These are phyloP conservation scores for Camelina neglecta DNA, from an alignment of 345 rosid genomes.

Conservation along the genomic window DNA sequence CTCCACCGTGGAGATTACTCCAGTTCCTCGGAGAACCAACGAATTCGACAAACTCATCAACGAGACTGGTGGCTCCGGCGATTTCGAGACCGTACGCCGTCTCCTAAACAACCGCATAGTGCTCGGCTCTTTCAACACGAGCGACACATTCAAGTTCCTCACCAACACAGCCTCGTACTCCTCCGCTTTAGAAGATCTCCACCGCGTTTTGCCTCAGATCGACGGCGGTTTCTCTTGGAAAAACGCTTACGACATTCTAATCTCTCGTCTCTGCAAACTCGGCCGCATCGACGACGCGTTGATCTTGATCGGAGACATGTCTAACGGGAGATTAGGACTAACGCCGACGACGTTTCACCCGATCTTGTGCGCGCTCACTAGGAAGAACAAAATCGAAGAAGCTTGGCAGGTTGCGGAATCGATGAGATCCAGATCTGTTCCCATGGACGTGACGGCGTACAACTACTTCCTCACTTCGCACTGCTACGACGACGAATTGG, in stretches of 20 bases:
- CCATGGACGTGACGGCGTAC: slow-evolving; percentile 56
- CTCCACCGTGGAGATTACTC: slow-evolving; percentile 38
- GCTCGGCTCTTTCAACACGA: slow-evolving; percentile 58
- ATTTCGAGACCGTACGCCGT: slow-evolving; percentile 53
- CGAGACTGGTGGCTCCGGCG: slow-evolving; percentile 55
- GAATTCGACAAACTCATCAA: slow-evolving; percentile 58
- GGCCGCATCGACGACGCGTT: slow-evolving; percentile 47
- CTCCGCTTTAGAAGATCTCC: slow-evolving; percentile 49
- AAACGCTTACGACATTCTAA: slow-evolving; percentile 58
- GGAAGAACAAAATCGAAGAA: slow-evolving; percentile 47
- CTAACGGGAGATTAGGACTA: slow-evolving; percentile 34
- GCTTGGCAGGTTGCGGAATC: slow-evolving; percentile 53
- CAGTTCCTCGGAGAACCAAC: slow-evolving; percentile 48
- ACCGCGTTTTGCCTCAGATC: slow-evolving; percentile 47
- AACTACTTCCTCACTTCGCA: slow-evolving; percentile 55
- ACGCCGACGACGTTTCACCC: slow-evolving; percentile 55
- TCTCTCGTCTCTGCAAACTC: slow-evolving; percentile 64
- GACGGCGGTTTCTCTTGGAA: slow-evolving; percentile 57
- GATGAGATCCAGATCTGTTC: slow-evolving; percentile 46
- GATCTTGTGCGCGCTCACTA: slow-evolving; percentile 48
- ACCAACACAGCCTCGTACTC: slow-evolving; percentile 47
- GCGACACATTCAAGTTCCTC: slow-evolving; percentile 65
- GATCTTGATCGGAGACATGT: slow-evolving; percentile 48
- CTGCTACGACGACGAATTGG: slow-evolving; percentile 48
- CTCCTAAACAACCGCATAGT: slow-evolving; percentile 60